These are phyloP conservation scores for Tetradesmus lagerheimii DNA, from an alignment of 139 green algal genomes.

Conservation along the genomic window DNA sequence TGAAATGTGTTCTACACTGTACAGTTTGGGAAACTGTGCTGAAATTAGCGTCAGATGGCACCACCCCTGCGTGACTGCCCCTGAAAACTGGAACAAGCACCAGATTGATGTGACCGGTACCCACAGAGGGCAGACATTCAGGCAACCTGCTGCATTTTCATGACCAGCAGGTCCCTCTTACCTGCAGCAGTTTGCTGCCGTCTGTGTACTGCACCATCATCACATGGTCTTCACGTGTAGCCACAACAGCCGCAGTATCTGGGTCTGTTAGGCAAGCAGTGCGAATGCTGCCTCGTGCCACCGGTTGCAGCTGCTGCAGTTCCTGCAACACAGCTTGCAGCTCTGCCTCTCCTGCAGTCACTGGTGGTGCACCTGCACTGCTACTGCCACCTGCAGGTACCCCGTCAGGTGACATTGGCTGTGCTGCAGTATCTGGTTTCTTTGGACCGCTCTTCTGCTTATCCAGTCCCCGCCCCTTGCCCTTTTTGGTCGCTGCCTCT, in stretches of 20 bases:
- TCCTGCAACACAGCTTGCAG: background rate
- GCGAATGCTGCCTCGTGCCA: slow-evolving; percentile 6
- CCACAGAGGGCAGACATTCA: too few species aligned
- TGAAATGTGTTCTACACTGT: too few species aligned
- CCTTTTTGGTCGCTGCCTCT: slow-evolving; percentile 9
- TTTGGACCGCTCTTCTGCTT: background rate
- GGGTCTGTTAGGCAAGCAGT: slow-evolving; percentile 18
- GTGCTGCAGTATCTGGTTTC: background rate
- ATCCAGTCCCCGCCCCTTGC: background rate
- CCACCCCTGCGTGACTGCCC: too few species aligned
- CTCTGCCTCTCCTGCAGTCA: background rate
- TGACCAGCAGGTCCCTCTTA: background rate
- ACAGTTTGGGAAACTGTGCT: too few species aligned
- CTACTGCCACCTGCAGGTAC: background rate
- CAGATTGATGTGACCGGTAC: too few species aligned
- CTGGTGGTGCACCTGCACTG: background rate
- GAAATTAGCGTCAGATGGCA: too few species aligned
- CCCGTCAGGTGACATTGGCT: background rate
- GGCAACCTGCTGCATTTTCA: too few species aligned
- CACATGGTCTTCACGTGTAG: slow-evolving; percentile 29
- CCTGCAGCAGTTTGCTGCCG: slow-evolving; percentile 37
- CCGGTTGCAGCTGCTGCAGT: background rate
- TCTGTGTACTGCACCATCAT: slow-evolving; percentile 26
- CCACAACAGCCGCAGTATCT: slow-evolving; percentile 32
- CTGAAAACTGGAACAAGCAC: too few species aligned